Conservation (phyloP, 306 rosid species). For the Mimosa pudica region DNA sequence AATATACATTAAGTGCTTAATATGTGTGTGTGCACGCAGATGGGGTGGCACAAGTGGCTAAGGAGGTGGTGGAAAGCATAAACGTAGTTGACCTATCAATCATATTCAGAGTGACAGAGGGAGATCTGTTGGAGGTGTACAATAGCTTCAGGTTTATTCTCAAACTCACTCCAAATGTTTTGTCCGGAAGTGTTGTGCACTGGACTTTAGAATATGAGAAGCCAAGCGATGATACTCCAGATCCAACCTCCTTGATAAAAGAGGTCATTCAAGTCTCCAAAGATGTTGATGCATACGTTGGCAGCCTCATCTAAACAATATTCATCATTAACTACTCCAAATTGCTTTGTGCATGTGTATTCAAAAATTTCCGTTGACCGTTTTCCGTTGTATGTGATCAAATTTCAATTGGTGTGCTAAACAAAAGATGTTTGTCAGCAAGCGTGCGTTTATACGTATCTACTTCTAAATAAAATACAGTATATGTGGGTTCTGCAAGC, state of each 20-base stretch:
- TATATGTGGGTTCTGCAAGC: too few relatives aligned
- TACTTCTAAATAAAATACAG: background rate
- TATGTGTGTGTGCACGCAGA: background rate
- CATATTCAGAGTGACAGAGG: constrained; percentile 9
- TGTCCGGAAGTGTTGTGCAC: background rate
- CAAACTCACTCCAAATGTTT: background rate
- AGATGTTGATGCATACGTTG: background rate
- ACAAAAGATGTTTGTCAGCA: background rate
- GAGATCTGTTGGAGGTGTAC: constrained; percentile 9
- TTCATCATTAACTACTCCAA: background rate
- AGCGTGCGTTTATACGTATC: background rate
- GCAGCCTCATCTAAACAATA: background rate
- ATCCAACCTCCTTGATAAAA: background rate
- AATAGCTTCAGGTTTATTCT: background rate
- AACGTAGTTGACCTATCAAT: background rate
- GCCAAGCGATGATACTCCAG: background rate
- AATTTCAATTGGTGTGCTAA: background rate
- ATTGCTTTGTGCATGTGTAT: too few relatives aligned
- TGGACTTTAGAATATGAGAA: constrained; percentile 21
- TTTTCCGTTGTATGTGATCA: background rate
- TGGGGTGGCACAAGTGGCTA: background rate
- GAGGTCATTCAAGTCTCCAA: background rate
- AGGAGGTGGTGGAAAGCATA: background rate
- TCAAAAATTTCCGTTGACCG: too few relatives aligned
- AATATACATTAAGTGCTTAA: too few relatives aligned